Base-by-base conservation (phyloP, 1,284 basidiomycete species). In the Hortiboletus rubellus region DNA sequence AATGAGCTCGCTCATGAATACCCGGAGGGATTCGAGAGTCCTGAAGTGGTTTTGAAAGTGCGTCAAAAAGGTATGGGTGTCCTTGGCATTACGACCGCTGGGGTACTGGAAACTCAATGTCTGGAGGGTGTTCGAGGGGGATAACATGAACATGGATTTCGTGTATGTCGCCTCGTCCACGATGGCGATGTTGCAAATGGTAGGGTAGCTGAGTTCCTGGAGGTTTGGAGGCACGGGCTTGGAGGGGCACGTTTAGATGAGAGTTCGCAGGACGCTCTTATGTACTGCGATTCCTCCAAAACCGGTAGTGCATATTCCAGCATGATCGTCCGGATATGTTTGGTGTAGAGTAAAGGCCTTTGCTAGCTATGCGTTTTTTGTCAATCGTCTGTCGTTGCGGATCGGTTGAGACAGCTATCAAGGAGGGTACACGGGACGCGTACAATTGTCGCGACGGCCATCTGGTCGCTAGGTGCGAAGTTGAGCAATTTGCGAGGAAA, bases 191-290 rank as follows among this genome's bases (percentile, higher is more conserved):
- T 68, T 68, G 42, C 66, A 65, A 11, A 66, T 61, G 1, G 64
- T 59, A 3, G 64, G 48, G 17, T 58, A 59, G 9, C 40, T 43
- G 43, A 68, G 66, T 34, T 65, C 61, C 52, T 64, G 61, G 3
- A 65, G 55, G 41, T 66, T 65, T 18, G 61, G 66, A 18, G 68
- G 64, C 12, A 68, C n/a, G 12, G 61, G 61, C 41, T 58, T 61
- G 46, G 54, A 61, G 2, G 64, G 66, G n/a, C 64, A 68, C 4
- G 64, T 50, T 15, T 66, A 61, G n/a, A 64, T 43, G 41, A 68
- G 66, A 2, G 55, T 56, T 30, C 64, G 62, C 12, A 68, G 33
- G 33, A 65, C 59, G 31, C 24, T 64, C 24, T 68, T 59, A n/a
- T 68, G 66, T 3, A 66, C 55, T 0, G 30, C 53, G 42, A 67